Conservation (phyloP, 139 green algal genomes). For the Mesotaenium endlicherianum region DNA sequence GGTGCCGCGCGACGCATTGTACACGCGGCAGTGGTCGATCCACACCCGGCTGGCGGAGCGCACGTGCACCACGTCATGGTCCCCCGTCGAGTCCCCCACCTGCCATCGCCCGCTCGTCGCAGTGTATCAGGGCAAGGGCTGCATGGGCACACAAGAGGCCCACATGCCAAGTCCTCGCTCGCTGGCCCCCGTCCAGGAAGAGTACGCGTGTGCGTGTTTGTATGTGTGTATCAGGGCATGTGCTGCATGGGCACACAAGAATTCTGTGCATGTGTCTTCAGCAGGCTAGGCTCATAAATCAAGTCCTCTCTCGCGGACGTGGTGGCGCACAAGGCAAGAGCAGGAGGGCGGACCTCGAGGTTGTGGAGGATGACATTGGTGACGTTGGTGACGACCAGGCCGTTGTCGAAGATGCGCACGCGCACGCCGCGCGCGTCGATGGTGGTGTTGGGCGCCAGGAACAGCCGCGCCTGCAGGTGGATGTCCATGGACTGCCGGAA, state of each 20-base stretch:
- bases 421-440: background rate
- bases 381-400: constrained; percentile 5
- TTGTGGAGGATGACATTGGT: constrained; percentile 13
- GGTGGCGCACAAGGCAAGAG: too few relatives aligned
- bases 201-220: too few relatives aligned
- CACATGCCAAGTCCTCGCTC: too few relatives aligned
- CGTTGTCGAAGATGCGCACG: background rate
- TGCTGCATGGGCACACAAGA: too few relatives aligned
- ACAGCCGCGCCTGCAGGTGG: background rate
- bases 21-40: constrained; percentile 14
- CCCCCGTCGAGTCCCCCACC: background rate
- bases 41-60: background rate
- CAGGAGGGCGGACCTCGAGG: constrained; percentile 8
- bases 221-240: too few relatives aligned
- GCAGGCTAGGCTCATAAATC: too few relatives aligned
- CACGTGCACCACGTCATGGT: background rate
- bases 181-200: too few relatives aligned
- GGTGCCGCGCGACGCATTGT: background rate
- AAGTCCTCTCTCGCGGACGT: too few relatives aligned
- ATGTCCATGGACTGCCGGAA: constrained; percentile 16
- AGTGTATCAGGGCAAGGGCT: too few relatives aligned
- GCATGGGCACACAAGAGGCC: too few relatives aligned
- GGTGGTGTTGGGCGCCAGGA: constrained; percentile 11
- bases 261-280: too few relatives aligned
- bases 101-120: too few relatives aligned